A percentile compares a stretch with the other conserved stretches of the same genome.
Evolutionary conservation across 495 filamentous ascomycete species (phyloP).

Genomic region (Cladorrhinum samala): DNA sequence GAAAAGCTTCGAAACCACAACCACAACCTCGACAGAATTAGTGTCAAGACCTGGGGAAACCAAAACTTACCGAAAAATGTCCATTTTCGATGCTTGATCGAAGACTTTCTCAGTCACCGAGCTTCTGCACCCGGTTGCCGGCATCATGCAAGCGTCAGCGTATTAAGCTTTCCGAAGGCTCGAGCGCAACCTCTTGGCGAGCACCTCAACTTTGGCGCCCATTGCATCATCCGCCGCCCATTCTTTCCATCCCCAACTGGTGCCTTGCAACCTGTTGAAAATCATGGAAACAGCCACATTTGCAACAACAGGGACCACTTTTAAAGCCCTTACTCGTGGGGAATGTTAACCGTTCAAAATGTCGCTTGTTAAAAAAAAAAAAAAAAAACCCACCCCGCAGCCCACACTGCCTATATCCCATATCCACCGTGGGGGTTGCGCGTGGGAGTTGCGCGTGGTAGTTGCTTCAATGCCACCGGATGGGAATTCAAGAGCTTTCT

Average conservation of each 20-base stretch:
- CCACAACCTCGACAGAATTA: background rate
- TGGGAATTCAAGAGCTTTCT: too few species aligned
- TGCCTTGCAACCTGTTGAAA: background rate
- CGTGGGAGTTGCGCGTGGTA: too few species aligned
- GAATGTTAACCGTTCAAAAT: background rate
- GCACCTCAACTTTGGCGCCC: conserved; percentile 11
- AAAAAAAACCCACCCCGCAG: background rate
- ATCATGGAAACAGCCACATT: background rate
- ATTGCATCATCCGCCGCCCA: conserved; percentile 20
- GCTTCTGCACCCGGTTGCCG: background rate
- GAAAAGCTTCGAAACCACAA: background rate
- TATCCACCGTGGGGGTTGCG: too few species aligned
- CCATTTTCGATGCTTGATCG: background rate
- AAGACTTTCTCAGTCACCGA: background rate
- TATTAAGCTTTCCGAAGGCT: conserved; percentile 7
- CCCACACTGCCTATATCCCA: too few species aligned
- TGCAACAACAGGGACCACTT: background rate
- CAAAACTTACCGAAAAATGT: background rate
- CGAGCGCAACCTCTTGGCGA: conserved; percentile 11
- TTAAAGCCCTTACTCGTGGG: too few species aligned
- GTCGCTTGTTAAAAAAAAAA: background rate
- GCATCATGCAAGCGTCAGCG: too few species aligned
- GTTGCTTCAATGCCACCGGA: background rate
- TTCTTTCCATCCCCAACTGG: conserved; percentile 1
- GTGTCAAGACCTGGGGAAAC: background rate